phyloP scores from a whole-genome alignment of 176 grass and related monocot species.

The Cocos nucifera region DNA sequence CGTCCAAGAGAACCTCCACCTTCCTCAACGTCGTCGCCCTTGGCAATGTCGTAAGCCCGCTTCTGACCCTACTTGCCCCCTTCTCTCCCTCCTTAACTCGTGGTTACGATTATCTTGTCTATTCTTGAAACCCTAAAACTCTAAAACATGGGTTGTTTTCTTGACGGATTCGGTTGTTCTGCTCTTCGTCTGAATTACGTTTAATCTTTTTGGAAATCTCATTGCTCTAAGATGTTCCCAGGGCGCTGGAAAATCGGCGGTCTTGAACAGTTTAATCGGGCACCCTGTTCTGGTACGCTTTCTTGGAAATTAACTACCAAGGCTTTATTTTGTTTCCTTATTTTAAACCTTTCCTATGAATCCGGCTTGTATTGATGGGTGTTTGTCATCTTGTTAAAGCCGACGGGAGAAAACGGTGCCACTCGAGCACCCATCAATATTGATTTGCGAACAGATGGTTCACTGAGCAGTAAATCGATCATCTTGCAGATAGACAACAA shows the following conservation, averaged over 20 bases:
- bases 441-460: slow-evolving; percentile 67
- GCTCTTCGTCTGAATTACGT: not conserved
- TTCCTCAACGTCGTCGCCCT: slow-evolving; percentile 89
- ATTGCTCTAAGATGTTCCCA: slow-evolving; percentile 30
- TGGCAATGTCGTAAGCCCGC: slow-evolving; percentile 85
- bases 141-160: too few relatives aligned
- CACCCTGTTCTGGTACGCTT: slow-evolving; percentile 84
- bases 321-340: slow-evolving; percentile 13
- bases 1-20: slow-evolving; percentile 58
- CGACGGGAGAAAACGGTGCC: slow-evolving; percentile 91
- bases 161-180: too few relatives aligned
- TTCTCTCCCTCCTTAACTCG: not conserved
- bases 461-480: slow-evolving; percentile 77
- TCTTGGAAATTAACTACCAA: slow-evolving; percentile 1
- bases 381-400: slow-evolving; percentile 28
- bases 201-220: slow-evolving; percentile 5
- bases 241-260: slow-evolving; percentile 91
- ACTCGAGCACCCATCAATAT: slow-evolving; percentile 81
- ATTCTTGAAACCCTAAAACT: not conserved
- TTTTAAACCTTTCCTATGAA: too few relatives aligned
- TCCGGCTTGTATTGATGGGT: not conserved
- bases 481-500: slow-evolving; percentile 91
- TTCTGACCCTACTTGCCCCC: not conserved
- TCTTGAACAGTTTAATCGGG: slow-evolving; percentile 88
- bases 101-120: not conserved